These are phyloP conservation scores for Aspergillus proliferans DNA, from an alignment of 2,329 filamentous ascomycete species.

Conservation along the genomic window DNA sequence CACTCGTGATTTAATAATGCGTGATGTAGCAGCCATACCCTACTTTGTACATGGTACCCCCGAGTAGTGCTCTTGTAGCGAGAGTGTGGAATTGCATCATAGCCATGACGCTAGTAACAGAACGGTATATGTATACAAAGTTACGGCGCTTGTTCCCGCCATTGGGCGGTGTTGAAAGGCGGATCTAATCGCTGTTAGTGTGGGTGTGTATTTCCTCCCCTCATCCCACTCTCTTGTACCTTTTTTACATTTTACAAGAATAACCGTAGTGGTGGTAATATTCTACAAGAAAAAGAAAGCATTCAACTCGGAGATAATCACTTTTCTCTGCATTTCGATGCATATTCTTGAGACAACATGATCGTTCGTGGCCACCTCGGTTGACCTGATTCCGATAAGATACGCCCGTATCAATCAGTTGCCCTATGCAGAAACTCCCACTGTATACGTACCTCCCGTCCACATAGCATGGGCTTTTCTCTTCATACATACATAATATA, in stretches of 20 bases:
- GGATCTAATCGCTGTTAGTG: constrained; percentile 13
- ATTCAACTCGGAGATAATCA: no score
- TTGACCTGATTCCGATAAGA: neutral
- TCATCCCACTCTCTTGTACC: neutral
- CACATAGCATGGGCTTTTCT: neutral
- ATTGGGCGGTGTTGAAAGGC: constrained; percentile 11
- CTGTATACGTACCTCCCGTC: neutral
- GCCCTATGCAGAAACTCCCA: no score
- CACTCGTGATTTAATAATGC: no score
- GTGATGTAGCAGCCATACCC: no score
- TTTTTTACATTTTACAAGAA: no score
- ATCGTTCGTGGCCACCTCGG: neutral
- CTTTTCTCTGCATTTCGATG: neutral
- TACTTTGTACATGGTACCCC: no score
- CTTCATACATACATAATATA: no score
- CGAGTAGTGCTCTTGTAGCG: no score
- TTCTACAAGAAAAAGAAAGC: no score
- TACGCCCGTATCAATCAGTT: neutral
- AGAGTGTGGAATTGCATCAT: neutral
- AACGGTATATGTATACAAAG: neutral
- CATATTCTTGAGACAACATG: neutral
- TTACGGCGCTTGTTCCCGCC: constrained; percentile 10
- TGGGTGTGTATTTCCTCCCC: neutral
- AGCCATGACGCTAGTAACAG: neutral
- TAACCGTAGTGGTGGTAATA: no score